Evolutionary conservation across 768 basidiomycete genomes (phyloP).

Genomic region (Rhodotorula graminis): DNA sequence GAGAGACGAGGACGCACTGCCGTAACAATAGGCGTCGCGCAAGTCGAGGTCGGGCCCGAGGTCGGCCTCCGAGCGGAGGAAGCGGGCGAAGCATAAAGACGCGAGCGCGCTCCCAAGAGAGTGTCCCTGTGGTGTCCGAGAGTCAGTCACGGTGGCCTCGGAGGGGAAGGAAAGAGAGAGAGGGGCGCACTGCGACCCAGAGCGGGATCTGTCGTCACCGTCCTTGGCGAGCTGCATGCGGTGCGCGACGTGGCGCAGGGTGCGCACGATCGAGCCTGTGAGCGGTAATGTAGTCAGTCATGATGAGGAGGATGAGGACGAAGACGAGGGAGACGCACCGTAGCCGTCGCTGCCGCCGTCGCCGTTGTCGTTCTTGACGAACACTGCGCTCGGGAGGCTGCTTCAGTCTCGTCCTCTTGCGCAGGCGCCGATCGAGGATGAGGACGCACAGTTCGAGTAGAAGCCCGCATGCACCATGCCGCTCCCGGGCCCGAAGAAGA

Average conservation of each 20-base stretch:
- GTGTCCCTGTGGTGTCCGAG: neutral
- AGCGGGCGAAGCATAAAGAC: constrained; percentile 22
- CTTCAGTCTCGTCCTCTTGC: too few species aligned
- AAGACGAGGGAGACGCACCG: too few species aligned
- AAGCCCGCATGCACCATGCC: constrained; percentile 23
- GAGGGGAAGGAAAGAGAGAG: neutral
- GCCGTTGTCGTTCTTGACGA: constrained; percentile 5
- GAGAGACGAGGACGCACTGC: neutral
- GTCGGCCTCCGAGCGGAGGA: constrained; percentile 19
- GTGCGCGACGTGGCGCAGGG: constrained; percentile 17
- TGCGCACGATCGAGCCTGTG: constrained; percentile 22
- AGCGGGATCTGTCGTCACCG: constrained; percentile 11
- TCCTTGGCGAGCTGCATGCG: constrained; percentile 11
- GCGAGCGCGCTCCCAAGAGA: constrained; percentile 26
- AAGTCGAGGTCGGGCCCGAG: constrained; percentile 16
- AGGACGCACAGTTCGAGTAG: constrained; percentile 6
- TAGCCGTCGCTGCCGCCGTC: constrained; percentile 7
- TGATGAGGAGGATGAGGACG: too few species aligned
- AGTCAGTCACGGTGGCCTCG: too few species aligned
- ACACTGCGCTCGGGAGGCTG: neutral
- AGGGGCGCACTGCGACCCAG: constrained; percentile 13
- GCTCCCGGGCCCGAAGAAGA: constrained; percentile 22
- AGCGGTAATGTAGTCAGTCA: too few species aligned
- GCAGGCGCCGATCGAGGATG: neutral
- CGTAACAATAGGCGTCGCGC: constrained; percentile 12